phyloP scores from a whole-genome alignment of 2,329 filamentous ascomycete genomes.

The Trichoderma oligosporum region DNA sequence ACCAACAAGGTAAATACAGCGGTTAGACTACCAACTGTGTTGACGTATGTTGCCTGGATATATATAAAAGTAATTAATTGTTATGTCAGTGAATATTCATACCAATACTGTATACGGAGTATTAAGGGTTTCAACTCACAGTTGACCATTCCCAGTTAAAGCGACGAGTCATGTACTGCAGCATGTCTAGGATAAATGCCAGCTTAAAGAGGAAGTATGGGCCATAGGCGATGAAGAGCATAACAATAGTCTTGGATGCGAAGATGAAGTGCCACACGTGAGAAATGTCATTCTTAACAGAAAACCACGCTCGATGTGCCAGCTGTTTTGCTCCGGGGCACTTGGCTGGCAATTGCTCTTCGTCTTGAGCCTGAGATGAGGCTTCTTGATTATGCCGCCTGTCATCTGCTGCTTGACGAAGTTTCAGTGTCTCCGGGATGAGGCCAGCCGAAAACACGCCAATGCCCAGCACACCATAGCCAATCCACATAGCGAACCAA shows the following conservation, averaged over 20 bases:
- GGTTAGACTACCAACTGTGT: slow-evolving; percentile 37
- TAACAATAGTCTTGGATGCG: slow-evolving; percentile 35
- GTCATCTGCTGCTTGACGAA: slow-evolving; percentile 32
- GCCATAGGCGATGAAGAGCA: slow-evolving; percentile 36
- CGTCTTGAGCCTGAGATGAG: slow-evolving; percentile 2
- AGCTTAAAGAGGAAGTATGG: slow-evolving; percentile 31
- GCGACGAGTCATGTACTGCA: slow-evolving; percentile 52
- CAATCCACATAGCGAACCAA: slow-evolving; percentile 40
- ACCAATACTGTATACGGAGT: neutral
- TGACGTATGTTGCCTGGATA: slow-evolving; percentile 39
- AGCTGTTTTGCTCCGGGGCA: slow-evolving; percentile 9
- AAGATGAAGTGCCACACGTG: slow-evolving; percentile 41
- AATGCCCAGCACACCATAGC: slow-evolving; percentile 31
- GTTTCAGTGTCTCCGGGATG: slow-evolving; percentile 43
- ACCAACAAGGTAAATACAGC: slow-evolving; percentile 39
- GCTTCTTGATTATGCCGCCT: slow-evolving; percentile 17
- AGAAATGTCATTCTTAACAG: slow-evolving; percentile 29
- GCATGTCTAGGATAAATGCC: slow-evolving; percentile 34
- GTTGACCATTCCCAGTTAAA: slow-evolving; percentile 48
- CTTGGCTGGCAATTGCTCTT: slow-evolving; percentile 15
- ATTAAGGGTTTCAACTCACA: slow-evolving; percentile 25
- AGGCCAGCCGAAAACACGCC: slow-evolving; percentile 31
- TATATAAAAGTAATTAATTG: neutral
- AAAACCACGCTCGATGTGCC: slow-evolving; percentile 27
- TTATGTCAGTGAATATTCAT: slow-evolving; percentile 2